Base-by-base conservation (phyloP, 768 basidiomycete species). In the Panellus pusillus region DNA sequence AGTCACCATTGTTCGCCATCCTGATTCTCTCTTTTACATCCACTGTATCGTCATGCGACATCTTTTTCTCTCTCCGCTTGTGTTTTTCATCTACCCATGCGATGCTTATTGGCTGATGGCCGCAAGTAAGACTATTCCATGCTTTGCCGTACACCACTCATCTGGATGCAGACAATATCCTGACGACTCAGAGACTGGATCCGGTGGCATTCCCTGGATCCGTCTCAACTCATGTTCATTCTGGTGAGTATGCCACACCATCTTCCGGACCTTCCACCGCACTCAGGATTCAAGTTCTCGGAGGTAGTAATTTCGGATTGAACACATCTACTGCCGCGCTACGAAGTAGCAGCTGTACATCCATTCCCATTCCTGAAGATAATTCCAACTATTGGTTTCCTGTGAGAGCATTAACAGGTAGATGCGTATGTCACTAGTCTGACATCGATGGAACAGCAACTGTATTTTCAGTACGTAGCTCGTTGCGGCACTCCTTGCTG, bases 371-470 rank as follows among this genome's bases (percentile, higher is more conserved):
- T 35, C 55, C 55, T 5, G 55, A 61, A 44, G 59, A 57, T 42
- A 56, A 56, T 50, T 60, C 59, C 41, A 60, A 57, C 19, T 60
- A 60, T 35, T 60, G 59, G 59, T 60, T 49, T 45, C 59, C 59
- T 18, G 59, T 54, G 15, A 9, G 32, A 27, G 54, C 38, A 12
- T 35, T 4, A 4, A 12, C 9, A 11, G 1, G 9, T 3, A 24
- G 24, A 24, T 24, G 24, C 24, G 24, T 28, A 19, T 35, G 29
- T 29, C 9, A 17, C 46, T 20, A n/a, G 1, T n/a, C 35, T 15
- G 31, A 27, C 39, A 31, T 44, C 2, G 24, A 24, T 24, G 3
- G 19, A 39, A 13, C 28, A 57, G 59, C 59, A 61, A 44, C 11
- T 61, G 44, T 61, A 61, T 31, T 61, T 61, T 47, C 59, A 61